Evolutionary conservation across 225 moss, liverwort and hornwort species (phyloP), one percentile per base, ranked within the genome.

Genomic region (Sphagnum tenellum): DNA sequence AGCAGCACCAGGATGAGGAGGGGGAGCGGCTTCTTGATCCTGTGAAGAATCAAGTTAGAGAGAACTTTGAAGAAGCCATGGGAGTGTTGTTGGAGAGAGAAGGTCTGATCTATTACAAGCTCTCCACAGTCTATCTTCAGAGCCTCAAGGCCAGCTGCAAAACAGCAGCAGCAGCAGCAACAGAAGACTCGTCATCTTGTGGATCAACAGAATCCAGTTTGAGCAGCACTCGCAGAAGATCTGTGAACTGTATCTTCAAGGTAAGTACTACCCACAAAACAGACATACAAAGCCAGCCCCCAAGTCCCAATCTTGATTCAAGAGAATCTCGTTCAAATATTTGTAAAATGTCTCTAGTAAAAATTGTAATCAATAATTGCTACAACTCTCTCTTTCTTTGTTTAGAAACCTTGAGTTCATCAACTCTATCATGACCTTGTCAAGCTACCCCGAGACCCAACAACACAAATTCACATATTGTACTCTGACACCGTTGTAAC

Each of bases 191-290:
- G 68, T 3, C 50, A 47, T 29, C 29, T 29, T 55, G 61, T 58
- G 55, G 44, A 64, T 51, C 29, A 47, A 75, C 66, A 63, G 29
- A 29, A 29, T 29, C 29, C 29, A 29, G 29, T 29, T 69, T 81
- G 49, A 52, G 71, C 59, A 59, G 9, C 59, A 49, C 65, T n/a
- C 79, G 92, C 47, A 71, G 82, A 58, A 56, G 69, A 10, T 71
- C 67, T 48, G 89, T 93, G 54, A 55, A 72, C 45, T 78, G 81
- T 71, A 84, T 93, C 46, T 74, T 84, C 63, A 73, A 89, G 89
- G 93, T 89, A 66, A 11, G 5, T 5, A 46, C 49, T 9, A 4
- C 44, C 44, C 45, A 55, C 54, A 55, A 54, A 10, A 62, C 44
- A 8, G 0, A 6, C 48, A 48, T n/a, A 7, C 11, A 9, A 44